Evolutionary conservation across 768 basidiomycete genomes (phyloP).

Genomic region (Tylopilus cervinicoccineus): DNA sequence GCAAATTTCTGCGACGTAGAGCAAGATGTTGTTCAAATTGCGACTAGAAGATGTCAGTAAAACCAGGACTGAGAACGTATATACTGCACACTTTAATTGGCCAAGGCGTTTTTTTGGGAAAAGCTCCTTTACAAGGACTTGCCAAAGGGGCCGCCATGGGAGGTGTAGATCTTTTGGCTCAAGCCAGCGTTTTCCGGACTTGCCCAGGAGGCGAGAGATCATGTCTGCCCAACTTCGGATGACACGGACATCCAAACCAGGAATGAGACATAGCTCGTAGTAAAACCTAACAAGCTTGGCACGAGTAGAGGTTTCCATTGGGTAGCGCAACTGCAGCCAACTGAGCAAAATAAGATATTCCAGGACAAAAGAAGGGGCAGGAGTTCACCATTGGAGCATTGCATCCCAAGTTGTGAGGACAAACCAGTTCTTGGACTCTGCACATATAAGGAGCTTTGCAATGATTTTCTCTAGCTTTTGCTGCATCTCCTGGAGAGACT

Average conservation of each 20-base stretch:
- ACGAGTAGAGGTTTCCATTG: constrained; percentile 63
- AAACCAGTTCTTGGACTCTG: constrained; percentile 73
- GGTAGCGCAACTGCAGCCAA: constrained; percentile 82
- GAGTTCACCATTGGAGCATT: constrained; percentile 66
- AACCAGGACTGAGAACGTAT: background rate
- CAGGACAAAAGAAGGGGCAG: background rate
- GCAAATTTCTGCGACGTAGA: constrained; percentile 71
- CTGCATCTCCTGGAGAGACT: constrained; percentile 70
- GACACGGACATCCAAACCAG: constrained; percentile 70
- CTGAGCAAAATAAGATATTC: constrained; percentile 34
- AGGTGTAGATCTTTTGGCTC: constrained; percentile 64
- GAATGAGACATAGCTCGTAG: constrained; percentile 73
- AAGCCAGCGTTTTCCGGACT: constrained; percentile 66
- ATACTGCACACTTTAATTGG: constrained; percentile 51
- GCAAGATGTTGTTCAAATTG: constrained; percentile 64
- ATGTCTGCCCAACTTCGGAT: constrained; percentile 76
- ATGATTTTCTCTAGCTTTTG: constrained; percentile 64
- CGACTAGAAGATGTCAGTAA: constrained; percentile 36
- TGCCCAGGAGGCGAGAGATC: constrained; percentile 66
- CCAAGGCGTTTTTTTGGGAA: constrained; percentile 65
- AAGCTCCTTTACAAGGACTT: constrained; percentile 64
- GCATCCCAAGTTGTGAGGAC: constrained; percentile 76
- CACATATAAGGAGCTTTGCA: constrained; percentile 62
- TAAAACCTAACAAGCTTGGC: constrained; percentile 70
- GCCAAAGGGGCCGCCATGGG: constrained; percentile 77